phyloP scores from a whole-genome alignment of 2,329 filamentous ascomycete species.

The Diaporthe sp. region DNA sequence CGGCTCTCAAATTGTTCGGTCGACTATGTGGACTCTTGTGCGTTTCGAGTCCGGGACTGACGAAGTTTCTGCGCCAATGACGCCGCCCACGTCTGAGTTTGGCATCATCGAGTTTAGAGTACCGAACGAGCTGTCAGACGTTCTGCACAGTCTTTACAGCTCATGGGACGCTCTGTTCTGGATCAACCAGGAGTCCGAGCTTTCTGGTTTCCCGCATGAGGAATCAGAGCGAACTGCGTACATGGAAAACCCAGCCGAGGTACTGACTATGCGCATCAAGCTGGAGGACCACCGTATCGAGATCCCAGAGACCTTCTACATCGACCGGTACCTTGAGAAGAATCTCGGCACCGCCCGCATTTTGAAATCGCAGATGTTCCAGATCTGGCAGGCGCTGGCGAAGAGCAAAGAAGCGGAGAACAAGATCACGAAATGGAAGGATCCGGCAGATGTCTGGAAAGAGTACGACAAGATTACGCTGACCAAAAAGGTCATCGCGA shows the following conservation, averaged over 20 bases:
- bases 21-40: constrained; percentile 38
- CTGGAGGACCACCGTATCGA: constrained; percentile 43
- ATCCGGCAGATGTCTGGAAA: constrained; percentile 25
- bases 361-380: constrained; percentile 42
- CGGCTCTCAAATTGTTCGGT: constrained; percentile 39
- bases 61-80: constrained; percentile 17
- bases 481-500: constrained; percentile 43
- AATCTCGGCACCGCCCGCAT: constrained; percentile 42
- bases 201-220: constrained; percentile 24
- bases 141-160: constrained; percentile 67
- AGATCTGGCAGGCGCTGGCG: constrained; percentile 38
- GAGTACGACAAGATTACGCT: constrained; percentile 39
- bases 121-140: constrained; percentile 87
- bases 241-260: constrained; percentile 36
- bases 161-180: constrained; percentile 54
- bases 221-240: constrained; percentile 36
- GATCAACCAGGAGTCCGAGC: constrained; percentile 39
- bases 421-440: constrained; percentile 39
- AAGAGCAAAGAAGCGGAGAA: constrained; percentile 35
- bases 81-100: constrained; percentile 37
- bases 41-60: constrained; percentile 29
- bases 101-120: constrained; percentile 54
- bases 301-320: constrained; percentile 45
- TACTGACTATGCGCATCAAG: constrained; percentile 44
- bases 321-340: constrained; percentile 46